Conservation (phyloP, 352 stramenopile species). For the Globisporangium paroecandrum region DNA sequence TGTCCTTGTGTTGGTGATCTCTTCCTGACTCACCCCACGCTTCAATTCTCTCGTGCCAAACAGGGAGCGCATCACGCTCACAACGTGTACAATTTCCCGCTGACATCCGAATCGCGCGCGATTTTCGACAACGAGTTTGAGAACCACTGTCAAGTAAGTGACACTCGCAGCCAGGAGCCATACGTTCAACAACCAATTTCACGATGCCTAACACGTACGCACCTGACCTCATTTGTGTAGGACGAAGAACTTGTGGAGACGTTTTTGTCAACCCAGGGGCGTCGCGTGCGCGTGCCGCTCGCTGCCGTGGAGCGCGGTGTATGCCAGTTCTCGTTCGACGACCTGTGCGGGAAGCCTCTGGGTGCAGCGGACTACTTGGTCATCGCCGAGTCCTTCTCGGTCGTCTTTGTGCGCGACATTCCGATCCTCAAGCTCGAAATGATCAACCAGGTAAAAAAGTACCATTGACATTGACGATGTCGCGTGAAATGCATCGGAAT, state of each 20-base stretch:
- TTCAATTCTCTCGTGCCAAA: neutral
- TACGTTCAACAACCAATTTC: neutral
- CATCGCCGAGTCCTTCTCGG: slow-evolving; percentile 82
- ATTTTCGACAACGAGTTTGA: slow-evolving; percentile 73
- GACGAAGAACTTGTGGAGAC: slow-evolving; percentile 48
- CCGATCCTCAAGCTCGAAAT: slow-evolving; percentile 82
- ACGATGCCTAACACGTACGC: neutral
- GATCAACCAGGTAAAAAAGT: slow-evolving; percentile 72
- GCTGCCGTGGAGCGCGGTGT: slow-evolving; percentile 46
- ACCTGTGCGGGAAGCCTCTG: slow-evolving; percentile 93
- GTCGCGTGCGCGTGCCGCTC: slow-evolving; percentile 57
- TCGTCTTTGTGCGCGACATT: slow-evolving; percentile 93
- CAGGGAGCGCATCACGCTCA: slow-evolving; percentile 45
- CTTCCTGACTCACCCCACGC: no score
- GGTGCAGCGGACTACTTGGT: slow-evolving; percentile 93
- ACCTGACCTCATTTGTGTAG: slow-evolving; percentile 2
- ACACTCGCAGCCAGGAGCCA: neutral
- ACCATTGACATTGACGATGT: neutral
- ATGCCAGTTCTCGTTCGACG: slow-evolving; percentile 93
- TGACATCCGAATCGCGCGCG: slow-evolving; percentile 41
- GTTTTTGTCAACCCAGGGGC: slow-evolving; percentile 62
- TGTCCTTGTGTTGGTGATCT: no score
- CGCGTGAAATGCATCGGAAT: neutral
- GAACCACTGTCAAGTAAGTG: slow-evolving; percentile 39
- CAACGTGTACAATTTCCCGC: slow-evolving; percentile 70